Conservation (phyloP, 2,329 filamentous ascomycete genomes). For the Thermoascus crustaceus region DNA sequence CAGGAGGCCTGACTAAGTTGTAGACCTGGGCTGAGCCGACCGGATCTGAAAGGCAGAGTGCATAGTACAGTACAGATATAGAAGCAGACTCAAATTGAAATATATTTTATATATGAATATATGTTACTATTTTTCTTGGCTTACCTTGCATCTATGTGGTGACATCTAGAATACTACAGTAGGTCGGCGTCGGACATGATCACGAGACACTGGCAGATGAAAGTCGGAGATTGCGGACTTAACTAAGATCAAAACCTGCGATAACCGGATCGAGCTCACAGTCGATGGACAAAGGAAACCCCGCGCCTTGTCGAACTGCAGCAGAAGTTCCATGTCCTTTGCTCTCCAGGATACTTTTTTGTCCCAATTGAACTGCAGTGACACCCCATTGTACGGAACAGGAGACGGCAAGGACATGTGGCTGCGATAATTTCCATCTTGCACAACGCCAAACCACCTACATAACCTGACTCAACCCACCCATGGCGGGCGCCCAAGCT, state of each 20-base stretch:
- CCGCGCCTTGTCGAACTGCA: no score
- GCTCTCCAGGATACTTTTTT: no score
- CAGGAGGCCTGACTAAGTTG: no score
- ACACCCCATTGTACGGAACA: no score
- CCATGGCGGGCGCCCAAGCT: conserved; percentile 19
- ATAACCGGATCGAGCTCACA: conserved; percentile 11
- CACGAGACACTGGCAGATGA: not conserved
- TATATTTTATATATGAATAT: not conserved
- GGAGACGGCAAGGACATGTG: no score
- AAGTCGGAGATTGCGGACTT: conserved; percentile 18
- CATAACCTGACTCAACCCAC: conserved; percentile 12
- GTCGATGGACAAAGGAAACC: no score
- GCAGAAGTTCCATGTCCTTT: no score
- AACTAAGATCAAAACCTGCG: conserved; percentile 6
- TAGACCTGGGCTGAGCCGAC: conserved; percentile 1
- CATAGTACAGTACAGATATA: not conserved
- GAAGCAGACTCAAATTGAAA: no score
- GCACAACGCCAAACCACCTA: not conserved
- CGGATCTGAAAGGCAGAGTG: not conserved
- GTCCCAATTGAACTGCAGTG: no score
- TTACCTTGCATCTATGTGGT: no score
- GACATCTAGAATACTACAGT: no score
- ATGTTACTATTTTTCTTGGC: not conserved
- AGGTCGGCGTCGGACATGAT: not conserved
- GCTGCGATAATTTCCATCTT: not conserved